Conservation (phyloP, 306 rosid species). For the Clitoria ternatea region DNA sequence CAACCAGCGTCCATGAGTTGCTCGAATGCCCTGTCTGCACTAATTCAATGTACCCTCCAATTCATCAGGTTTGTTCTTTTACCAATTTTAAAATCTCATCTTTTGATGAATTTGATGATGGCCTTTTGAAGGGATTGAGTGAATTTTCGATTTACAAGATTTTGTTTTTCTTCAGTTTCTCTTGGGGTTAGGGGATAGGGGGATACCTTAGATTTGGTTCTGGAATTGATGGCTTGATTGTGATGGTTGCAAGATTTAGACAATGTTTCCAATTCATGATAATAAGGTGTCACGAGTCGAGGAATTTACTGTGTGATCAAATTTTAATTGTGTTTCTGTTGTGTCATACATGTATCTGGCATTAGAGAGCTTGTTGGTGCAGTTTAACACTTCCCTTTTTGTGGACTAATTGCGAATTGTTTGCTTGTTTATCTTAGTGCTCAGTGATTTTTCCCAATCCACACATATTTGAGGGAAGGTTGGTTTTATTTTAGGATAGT, state of each 20-base stretch:
- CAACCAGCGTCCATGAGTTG: conserved; percentile 94
- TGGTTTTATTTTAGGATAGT: conserved; percentile 8
- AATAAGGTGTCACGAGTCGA: neutral
- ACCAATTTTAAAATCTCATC: neutral
- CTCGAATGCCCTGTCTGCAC: conserved; percentile 96
- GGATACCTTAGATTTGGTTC: conserved; percentile 4
- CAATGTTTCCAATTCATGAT: conserved; percentile 4
- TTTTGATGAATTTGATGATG: conserved; percentile 10
- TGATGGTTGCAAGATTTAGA: conserved; percentile 19
- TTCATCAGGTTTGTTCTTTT: conserved; percentile 65
- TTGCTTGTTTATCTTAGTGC: neutral
- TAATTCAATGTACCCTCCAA: conserved; percentile 97
- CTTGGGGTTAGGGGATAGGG: neutral
- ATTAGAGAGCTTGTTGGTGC: neutral
- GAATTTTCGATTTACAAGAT: conserved; percentile 7
- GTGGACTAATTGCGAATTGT: neutral
- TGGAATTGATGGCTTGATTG: conserved; percentile 4
- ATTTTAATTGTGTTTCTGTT: neutral
- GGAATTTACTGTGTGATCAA: conserved; percentile 9
- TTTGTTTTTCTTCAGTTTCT: conserved; percentile 6
- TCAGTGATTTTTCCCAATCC: neutral
- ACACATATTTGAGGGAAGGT: neutral
- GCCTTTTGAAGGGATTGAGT: neutral
- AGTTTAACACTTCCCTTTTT: neutral
- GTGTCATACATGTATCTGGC: neutral